These are phyloP conservation scores for Croton laevigatus DNA, from an alignment of 441 rosid species.

Conservation along the genomic window DNA sequence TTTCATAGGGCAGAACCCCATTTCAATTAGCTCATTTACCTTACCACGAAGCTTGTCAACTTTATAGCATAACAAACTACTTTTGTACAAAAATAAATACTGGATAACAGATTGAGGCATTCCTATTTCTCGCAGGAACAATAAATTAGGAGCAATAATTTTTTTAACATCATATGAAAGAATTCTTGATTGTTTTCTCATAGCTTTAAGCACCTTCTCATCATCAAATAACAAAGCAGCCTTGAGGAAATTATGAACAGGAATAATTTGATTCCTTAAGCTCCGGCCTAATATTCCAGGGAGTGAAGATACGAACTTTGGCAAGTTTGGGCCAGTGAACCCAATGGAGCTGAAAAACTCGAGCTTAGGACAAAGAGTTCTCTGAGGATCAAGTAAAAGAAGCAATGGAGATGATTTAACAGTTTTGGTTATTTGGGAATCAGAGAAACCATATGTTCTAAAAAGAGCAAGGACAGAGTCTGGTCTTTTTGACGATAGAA, in stretches of 20 bases:
- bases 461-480: not conserved
- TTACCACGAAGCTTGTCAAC: not conserved
- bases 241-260: not conserved
- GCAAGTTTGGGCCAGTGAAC: not conserved
- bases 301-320: not conserved
- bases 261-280: not conserved
- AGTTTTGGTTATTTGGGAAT: not conserved
- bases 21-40: no score
- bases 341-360: not conserved
- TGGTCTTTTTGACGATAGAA: not conserved
- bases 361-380: not conserved
- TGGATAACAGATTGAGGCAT: not conserved
- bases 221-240: not conserved
- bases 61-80: not conserved
- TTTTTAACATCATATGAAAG: not conserved
- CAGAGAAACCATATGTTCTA: not conserved
- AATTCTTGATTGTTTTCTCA: not conserved
- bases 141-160: not conserved
- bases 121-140: not conserved
- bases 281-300: not conserved
- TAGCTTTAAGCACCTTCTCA: not conserved
- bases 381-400: not conserved
- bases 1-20: not conserved
- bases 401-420: not conserved
- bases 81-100: not conserved